Conservation (phyloP, 345 rosid species). For the Excoecaria agallocha region DNA sequence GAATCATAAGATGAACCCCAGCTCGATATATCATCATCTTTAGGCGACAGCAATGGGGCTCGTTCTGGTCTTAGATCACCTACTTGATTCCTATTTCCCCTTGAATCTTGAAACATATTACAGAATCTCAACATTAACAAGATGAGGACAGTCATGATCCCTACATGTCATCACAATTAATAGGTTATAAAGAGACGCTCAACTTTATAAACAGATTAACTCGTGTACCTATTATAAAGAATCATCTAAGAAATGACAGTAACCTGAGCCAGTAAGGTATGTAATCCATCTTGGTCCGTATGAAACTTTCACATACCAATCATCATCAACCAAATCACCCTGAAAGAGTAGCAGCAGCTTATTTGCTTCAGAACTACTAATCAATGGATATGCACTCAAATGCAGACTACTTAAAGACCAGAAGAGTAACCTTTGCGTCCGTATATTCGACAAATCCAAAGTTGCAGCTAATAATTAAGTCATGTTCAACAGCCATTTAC, state of each 20-base stretch:
- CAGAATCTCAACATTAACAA: slow-evolving; percentile 33
- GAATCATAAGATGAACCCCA: slow-evolving; percentile 59
- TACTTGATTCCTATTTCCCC: slow-evolving; percentile 7
- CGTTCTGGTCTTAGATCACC: slow-evolving; percentile 27
- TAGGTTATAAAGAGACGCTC: not conserved
- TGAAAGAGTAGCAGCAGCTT: slow-evolving; percentile 21
- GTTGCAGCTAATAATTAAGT: not conserved
- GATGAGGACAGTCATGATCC: slow-evolving; percentile 40
- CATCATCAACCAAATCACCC: slow-evolving; percentile 26
- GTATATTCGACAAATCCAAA: too few relatives aligned
- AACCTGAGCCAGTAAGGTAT: slow-evolving; percentile 52
- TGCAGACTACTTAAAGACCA: not conserved
- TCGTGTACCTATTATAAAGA: not conserved
- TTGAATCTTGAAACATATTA: slow-evolving; percentile 18
- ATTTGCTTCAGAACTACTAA: not conserved
- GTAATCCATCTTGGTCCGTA: slow-evolving; percentile 58
- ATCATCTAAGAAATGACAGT: slow-evolving; percentile 10
- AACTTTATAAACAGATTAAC: too few relatives aligned
- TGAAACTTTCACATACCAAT: slow-evolving; percentile 48
- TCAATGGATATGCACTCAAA: not conserved
- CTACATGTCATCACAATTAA: slow-evolving; percentile 25
- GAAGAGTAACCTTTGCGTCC: not conserved
- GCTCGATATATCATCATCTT: slow-evolving; percentile 50
- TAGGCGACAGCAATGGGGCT: slow-evolving; percentile 40
- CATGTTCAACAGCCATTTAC: slow-evolving; percentile 23